These are phyloP conservation scores for Xylaria multiplex DNA, from an alignment of 2,329 filamentous ascomycete species.

Conservation along the genomic window DNA sequence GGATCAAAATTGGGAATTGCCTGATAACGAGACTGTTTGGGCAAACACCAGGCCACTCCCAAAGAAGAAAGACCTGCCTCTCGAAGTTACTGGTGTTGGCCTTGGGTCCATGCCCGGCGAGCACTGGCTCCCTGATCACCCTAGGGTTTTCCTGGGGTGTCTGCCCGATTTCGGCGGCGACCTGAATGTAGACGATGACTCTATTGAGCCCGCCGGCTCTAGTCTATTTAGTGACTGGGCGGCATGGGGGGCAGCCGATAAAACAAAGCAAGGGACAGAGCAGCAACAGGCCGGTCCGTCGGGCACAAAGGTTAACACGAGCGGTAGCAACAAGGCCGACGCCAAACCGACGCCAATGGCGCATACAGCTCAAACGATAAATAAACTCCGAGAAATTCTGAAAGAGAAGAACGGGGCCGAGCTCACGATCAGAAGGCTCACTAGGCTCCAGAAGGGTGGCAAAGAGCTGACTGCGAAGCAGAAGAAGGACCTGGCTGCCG, in stretches of 20 bases:
- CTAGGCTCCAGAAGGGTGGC: neutral
- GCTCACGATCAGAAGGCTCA: neutral
- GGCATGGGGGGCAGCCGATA: too few species aligned
- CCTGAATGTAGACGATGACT: neutral
- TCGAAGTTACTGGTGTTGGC: conserved; percentile 31
- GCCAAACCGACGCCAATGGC: neutral
- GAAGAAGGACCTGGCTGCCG: neutral
- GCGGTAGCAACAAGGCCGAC: too few species aligned
- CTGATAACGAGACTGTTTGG: neutral
- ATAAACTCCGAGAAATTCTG: neutral
- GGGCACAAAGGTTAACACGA: too few species aligned
- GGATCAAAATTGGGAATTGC: conserved; percentile 21
- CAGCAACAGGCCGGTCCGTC: too few species aligned
- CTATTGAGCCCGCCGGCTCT: neutral
- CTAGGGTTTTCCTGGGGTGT: conserved; percentile 40
- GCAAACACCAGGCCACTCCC: conserved; percentile 26
- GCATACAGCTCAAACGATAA: neutral
- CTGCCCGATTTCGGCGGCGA: conserved; percentile 20
- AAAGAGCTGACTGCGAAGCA: neutral
- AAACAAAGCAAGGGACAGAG: too few species aligned
- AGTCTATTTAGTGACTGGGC: neutral
- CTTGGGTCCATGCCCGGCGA: conserved; percentile 40
- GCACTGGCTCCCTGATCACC: conserved; percentile 26
- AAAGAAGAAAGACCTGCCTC: conserved; percentile 28
- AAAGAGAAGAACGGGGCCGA: conserved; percentile 2